phyloP scores from a whole-genome alignment of 2,329 filamentous ascomycete genomes.

The Aspergillus pseudotamarii region DNA sequence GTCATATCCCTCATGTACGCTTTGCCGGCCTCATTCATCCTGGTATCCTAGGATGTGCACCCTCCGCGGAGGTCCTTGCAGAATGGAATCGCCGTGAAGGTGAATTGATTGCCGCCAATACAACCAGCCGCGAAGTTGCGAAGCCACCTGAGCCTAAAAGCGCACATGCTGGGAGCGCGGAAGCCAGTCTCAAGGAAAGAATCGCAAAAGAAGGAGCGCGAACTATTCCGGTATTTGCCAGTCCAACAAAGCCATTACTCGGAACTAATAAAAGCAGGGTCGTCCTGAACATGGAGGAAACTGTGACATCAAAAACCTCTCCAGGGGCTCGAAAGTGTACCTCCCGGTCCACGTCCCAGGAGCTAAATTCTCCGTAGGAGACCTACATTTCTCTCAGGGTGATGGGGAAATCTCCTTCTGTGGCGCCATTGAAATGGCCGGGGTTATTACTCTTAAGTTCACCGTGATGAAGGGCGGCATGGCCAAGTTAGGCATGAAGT shows the following conservation, averaged over 20 bases:
- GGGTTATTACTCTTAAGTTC: conserved; percentile 87
- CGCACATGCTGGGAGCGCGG: conserved; percentile 70
- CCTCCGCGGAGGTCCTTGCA: conserved; percentile 73
- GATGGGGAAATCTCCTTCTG: conserved; percentile 91
- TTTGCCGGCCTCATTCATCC: conserved; percentile 91
- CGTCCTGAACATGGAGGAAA: conserved; percentile 87
- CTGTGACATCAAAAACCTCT: conserved; percentile 88
- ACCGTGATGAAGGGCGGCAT: conserved; percentile 82
- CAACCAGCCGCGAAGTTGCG: conserved; percentile 71
- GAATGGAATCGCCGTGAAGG: conserved; percentile 84
- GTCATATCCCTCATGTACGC: conserved; percentile 83
- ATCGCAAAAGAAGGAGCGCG: conserved; percentile 78
- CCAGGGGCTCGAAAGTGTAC: conserved; percentile 78
- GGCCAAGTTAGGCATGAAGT: conserved; percentile 73
- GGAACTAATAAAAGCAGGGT: conserved; percentile 43
- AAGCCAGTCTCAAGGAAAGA: conserved; percentile 61
- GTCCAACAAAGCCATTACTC: background rate
- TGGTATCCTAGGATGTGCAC: conserved; percentile 87
- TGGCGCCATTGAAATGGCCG: conserved; percentile 92
- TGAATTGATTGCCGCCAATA: conserved; percentile 71
- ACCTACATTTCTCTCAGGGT: conserved; percentile 84
- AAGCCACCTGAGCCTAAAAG: conserved; percentile 73
- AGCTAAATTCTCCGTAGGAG: conserved; percentile 87
- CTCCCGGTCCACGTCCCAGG: conserved; percentile 84
- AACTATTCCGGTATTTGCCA: conserved; percentile 67